Evolutionary conservation across 768 basidiomycete species (phyloP).

Genomic region (Macrolepiota albuminosa): DNA sequence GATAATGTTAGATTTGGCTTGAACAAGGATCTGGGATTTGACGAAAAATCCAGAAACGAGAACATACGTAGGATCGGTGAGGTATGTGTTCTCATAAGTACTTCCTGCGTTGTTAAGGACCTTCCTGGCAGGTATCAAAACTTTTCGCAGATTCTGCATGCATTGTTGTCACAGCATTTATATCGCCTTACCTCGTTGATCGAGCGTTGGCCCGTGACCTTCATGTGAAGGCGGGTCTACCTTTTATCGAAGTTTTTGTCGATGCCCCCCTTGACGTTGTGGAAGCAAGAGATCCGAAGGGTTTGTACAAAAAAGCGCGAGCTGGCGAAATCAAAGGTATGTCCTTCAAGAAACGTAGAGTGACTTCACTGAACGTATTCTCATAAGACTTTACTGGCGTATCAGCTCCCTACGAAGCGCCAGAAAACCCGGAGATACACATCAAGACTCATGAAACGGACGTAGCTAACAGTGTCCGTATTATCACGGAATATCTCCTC

Average conservation of each 20-base stretch:
- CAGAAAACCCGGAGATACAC: constrained; percentile 82
- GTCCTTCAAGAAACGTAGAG: constrained; percentile 4
- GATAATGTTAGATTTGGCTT: constrained; percentile 95
- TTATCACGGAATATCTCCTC: constrained; percentile 76
- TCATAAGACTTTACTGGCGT: constrained; percentile 94
- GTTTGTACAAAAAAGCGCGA: constrained; percentile 94
- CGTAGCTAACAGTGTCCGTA: constrained; percentile 71
- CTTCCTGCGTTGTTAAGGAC: not conserved
- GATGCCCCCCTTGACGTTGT: constrained; percentile 88
- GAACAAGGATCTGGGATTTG: constrained; percentile 95
- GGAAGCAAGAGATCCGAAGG: constrained; percentile 94
- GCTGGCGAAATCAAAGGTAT: constrained; percentile 93
- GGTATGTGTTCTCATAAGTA: constrained; percentile 39
- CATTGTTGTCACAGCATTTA: constrained; percentile 91
- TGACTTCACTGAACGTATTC: not conserved
- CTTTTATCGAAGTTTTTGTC: constrained; percentile 92
- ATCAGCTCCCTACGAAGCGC: constrained; percentile 94
- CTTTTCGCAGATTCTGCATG: constrained; percentile 87
- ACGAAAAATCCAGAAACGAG: constrained; percentile 86
- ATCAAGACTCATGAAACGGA: constrained; percentile 81
- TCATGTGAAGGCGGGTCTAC: constrained; percentile 66
- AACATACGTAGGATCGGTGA: constrained; percentile 98
- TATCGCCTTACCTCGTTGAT: constrained; percentile 94
- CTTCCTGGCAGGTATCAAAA: constrained; percentile 71
- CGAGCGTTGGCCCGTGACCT: constrained; percentile 77